Evolutionary conservation across 2,329 filamentous ascomycete genomes (phyloP), one percentile per base, ranked within the genome.

Genomic region (Pseudogymnoascus destructans): DNA sequence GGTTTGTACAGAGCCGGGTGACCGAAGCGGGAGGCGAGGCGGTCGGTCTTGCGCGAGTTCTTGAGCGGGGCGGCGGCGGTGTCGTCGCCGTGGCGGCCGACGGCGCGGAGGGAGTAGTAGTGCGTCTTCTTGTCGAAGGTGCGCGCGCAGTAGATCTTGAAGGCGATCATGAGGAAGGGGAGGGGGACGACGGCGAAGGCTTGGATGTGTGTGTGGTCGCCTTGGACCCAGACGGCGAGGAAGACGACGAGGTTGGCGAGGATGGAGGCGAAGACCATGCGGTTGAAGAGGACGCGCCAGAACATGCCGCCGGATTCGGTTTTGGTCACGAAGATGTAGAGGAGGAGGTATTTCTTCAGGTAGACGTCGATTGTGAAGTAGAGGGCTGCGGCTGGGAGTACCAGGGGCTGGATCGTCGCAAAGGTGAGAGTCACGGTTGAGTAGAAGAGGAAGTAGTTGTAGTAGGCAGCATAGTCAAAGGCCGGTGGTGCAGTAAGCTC

Each of bases 361-460:
- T 86, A 89, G 3, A 85, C 84, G 70, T 98, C 93, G 56, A 98
- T 76, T 57, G 76, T 74, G 70, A 97, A 97, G 76, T 96, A 98
- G 27, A 96, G 73, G 1, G 91, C 90, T 0, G 88, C 89, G 36
- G 95, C 87, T 0, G 88, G 84, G 6, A 98, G 77, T 1, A 93
- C 86, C 21, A 97, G 77, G 0, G 93, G 93, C 71, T 97, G 93
- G 57, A 97, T 77, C 1, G 84, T 82, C 1, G 86, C 84, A 67
- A 93, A 96, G 66, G 85, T 89, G 13, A 98, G 76, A 0, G 89
- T 86, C 30, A 97, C 87, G 0, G 92, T 96, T 21, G 87, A 78
- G 73, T 97, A 98, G 73, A 89, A 98, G 27, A 97, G 77, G 72
- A 96, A 96, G 71, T 95, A 97, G 71, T 96, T 97, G 79, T 96